A percentile compares a stretch with the other conserved stretches of the same genome.
phyloP scores from a whole-genome alignment of 2,329 filamentous ascomycete species.

The Berkeleyomyces basicola region DNA sequence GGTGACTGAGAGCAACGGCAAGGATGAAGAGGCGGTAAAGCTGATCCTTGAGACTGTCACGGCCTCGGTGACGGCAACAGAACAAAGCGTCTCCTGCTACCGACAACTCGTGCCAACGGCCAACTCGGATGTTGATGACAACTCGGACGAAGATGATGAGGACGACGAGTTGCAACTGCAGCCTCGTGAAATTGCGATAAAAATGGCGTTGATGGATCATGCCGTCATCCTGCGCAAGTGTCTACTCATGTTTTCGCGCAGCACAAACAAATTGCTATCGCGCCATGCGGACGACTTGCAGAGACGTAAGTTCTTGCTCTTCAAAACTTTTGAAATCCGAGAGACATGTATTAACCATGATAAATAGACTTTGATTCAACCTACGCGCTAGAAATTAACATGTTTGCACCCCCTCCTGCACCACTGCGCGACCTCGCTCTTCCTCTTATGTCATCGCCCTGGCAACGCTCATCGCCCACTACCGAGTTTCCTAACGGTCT shows the following conservation, averaged over 20 bases:
- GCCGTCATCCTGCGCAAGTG: slow-evolving; percentile 76
- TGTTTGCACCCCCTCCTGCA: slow-evolving; percentile 38
- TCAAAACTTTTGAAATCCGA: background rate
- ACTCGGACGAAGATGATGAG: slow-evolving; percentile 17
- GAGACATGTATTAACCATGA: slow-evolving; percentile 15
- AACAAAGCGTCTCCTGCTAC: slow-evolving; percentile 66
- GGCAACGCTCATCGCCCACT: slow-evolving; percentile 13
- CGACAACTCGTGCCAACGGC: slow-evolving; percentile 50
- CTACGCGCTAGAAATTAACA: slow-evolving; percentile 48
- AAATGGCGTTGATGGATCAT: slow-evolving; percentile 76
- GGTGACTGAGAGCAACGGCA: slow-evolving; percentile 40
- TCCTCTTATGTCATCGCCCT: slow-evolving; percentile 19
- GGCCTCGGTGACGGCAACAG: slow-evolving; percentile 57
- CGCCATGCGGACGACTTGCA: slow-evolving; percentile 42
- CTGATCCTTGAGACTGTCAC: slow-evolving; percentile 59
- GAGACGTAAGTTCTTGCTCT: slow-evolving; percentile 36
- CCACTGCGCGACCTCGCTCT: slow-evolving; percentile 32
- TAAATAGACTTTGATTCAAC: slow-evolving; percentile 40
- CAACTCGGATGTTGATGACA: slow-evolving; percentile 22
- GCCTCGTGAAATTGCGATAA: slow-evolving; percentile 60
- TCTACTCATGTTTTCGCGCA: slow-evolving; percentile 50
- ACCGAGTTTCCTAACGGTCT: background rate
- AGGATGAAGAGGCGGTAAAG: slow-evolving; percentile 49
- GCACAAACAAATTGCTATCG: slow-evolving; percentile 41
- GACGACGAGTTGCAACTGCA: slow-evolving; percentile 32